Base-by-base conservation (phyloP, 306 rosid species). In the Cyclanthera cordifolia region DNA sequence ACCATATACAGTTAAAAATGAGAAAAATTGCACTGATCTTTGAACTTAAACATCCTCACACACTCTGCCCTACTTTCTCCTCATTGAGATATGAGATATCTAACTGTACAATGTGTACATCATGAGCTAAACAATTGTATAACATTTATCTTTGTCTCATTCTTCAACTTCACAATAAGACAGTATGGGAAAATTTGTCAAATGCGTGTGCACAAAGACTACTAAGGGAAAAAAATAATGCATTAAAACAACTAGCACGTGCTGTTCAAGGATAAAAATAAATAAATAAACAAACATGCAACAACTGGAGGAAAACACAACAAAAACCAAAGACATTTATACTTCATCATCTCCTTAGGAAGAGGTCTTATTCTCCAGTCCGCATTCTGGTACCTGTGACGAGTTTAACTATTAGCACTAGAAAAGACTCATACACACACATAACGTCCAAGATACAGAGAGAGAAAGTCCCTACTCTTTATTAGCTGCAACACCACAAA, bases 341-440 rank as follows among this genome's bases (percentile, higher is more conserved):
- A 89, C 98, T 91, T 89, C 69, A 87, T 25, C 98, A 93, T 93
- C 81, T 85, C 93, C 72, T 85, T 79, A 57, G 98, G 93, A 78
- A 93, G 90, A 17, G 98, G 96, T 12, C 96, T 92, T 68, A 93
- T 49, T 79, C 96, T 86, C 98, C 96, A 93, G 64, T 93, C 98
- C 25, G 96, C 96, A 80, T 83, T 86, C 82, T 93, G 98, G 82
- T 93, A 93, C 69, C 95, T 93, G 91, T 77, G 78, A 85, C 43
- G 58, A 79, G 74, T 73, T 80, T 24, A 71, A 59, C 30, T 11
- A 66, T 82, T 73, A 79, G 46, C n/a, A n/a, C 37, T 12, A 45
- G 21, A 64, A 64, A 61, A 45, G 53, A 65, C 34, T 21, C 37
- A 45, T 47, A 21, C 70, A 43, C 70, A 23, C 70, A 37, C 43